Evolutionary conservation across 345 rosid genomes (phyloP), one percentile per base, ranked within the genome.

Genomic region (Salix exigua): DNA sequence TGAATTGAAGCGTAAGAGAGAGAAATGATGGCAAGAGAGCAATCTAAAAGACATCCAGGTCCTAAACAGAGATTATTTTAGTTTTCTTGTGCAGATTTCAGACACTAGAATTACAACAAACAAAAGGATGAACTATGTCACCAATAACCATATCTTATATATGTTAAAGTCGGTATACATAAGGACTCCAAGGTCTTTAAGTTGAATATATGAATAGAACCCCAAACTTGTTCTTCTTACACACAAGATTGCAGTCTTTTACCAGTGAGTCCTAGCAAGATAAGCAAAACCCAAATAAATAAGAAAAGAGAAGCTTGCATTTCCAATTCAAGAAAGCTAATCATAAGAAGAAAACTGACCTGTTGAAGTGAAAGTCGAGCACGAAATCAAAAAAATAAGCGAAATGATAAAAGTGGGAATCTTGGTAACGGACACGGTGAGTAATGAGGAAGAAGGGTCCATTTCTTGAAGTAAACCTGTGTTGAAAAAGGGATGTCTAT

Each of bases 331-430:
- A 25, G 68, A 82, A 64, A 72, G 78, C 70, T 19, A 69, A 12
- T 3, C 23, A 30, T 26, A 30, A 65, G 7, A 70, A 48, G 50
- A 14, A 65, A 25, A 77, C 73, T 62, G 17, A 91, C 98, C 98
- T 75, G 93, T 81, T 40, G 91, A 87, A 75, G 90, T 89, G 83
- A 89, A 83, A 79, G 85, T 78, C 71, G 85, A 86, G 81, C 79
- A 89, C 74, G 86, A 92, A 75, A 94, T 84, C 83, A 89, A 80
- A 83, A 92, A 84, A 12, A 85, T 65, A 67, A 88, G 69, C 58
- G 81, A 72, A 28, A 83, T 3, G 50, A 75, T 48, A 33, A 84
- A 81, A 77, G 86, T 73, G 51, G 83, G 51, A 79, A 85, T 78
- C 83, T 83, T 92, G 37, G 86, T 0, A 72, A 86, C 58, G 76